Evolutionary conservation across 441 rosid species (phyloP).

Genomic region (Flueggea neowawraea): DNA sequence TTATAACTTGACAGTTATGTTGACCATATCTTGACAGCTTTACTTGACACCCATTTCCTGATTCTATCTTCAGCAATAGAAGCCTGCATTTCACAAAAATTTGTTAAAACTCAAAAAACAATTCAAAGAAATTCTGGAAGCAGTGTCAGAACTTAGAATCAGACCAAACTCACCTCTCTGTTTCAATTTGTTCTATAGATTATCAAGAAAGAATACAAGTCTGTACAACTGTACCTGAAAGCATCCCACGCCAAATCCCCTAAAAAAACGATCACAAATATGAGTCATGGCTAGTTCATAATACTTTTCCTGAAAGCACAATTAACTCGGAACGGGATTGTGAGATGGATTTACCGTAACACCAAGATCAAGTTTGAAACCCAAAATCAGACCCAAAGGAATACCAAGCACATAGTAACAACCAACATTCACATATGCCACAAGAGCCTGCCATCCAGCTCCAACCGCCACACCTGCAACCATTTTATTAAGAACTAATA

Average conservation of each 20-base stretch:
- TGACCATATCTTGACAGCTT: too few species aligned
- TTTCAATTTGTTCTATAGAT: too few species aligned
- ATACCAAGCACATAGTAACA: slow-evolving; percentile 50
- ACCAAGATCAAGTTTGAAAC: slow-evolving; percentile 34
- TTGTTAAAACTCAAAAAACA: neutral
- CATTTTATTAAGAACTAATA: too few species aligned
- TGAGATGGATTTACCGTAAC: slow-evolving; percentile 23
- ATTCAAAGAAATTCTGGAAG: neutral
- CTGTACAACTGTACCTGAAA: too few species aligned
- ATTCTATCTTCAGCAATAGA: slow-evolving; percentile 50
- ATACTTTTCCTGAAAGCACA: too few species aligned
- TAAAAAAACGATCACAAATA: too few species aligned
- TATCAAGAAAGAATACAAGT: too few species aligned
- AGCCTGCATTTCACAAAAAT: slow-evolving; percentile 32
- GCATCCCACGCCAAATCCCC: too few species aligned
- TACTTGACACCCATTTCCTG: slow-evolving; percentile 55
- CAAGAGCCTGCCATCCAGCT: slow-evolving; percentile 52
- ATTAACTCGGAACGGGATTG: too few species aligned
- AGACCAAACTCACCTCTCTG: too few species aligned
- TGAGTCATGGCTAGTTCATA: neutral
- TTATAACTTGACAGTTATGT: too few species aligned
- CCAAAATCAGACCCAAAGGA: slow-evolving; percentile 44
- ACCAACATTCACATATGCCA: slow-evolving; percentile 46
- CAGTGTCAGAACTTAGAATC: too few species aligned
- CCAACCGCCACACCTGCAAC: slow-evolving; percentile 51